Evolutionary conservation across 2,329 filamentous ascomycete genomes (phyloP).

Genomic region (Apiospora koreana): DNA sequence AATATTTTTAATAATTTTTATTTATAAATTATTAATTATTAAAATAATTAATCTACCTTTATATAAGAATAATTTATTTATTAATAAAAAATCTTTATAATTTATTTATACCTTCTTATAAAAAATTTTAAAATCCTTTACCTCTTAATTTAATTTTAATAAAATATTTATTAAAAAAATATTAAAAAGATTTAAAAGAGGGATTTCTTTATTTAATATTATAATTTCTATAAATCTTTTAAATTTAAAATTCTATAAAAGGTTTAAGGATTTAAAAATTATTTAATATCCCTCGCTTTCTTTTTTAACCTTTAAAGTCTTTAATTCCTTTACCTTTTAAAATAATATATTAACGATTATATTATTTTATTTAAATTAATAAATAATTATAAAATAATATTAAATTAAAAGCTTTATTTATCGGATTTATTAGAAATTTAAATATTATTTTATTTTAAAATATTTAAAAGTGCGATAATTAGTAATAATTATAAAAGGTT

Average conservation of each 20-base stretch:
- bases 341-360: too few relatives aligned
- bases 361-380: too few relatives aligned
- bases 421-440: neutral
- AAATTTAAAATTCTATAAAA: neutral
- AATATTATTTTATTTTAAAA: neutral
- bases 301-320: too few relatives aligned
- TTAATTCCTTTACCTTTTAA: too few relatives aligned
- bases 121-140: neutral
- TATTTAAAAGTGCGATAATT: neutral
- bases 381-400: neutral
- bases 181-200: too few relatives aligned
- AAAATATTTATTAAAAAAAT: neutral
- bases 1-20: too few relatives aligned
- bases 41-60: neutral
- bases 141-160: neutral
- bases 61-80: too few relatives aligned
- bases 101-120: neutral
- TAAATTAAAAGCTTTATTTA: neutral
- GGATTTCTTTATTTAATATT: too few relatives aligned
- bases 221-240: neutral
- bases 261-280: neutral
- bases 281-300: too few relatives aligned
- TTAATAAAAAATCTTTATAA: conserved; percentile 7
- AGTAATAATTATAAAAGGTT: neutral
- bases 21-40: neutral